A percentile compares a stretch with the other conserved stretches of the same genome.
phyloP scores from a whole-genome alignment of 805 yeast species.

The Candida gorgasii region DNA sequence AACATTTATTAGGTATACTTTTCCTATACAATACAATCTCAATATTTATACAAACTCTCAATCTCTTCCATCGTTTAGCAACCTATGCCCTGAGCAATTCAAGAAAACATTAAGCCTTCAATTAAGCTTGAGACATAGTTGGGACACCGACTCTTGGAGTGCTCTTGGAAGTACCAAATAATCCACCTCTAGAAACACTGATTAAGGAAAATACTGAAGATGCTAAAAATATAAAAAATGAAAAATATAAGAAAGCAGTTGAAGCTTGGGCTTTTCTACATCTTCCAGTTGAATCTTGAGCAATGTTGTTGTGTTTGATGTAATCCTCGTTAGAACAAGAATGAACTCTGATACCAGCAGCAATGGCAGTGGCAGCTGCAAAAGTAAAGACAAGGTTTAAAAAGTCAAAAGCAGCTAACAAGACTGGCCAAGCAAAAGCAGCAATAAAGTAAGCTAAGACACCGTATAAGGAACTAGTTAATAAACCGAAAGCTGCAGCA shows the following conservation, averaged over 20 bases:
- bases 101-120: too few relatives aligned
- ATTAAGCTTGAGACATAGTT: conserved; percentile 87
- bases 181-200: conserved; percentile 54
- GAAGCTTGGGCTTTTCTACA: conserved; percentile 95
- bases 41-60: conserved; percentile 2
- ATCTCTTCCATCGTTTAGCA: too few relatives aligned
- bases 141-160: conserved; percentile 83
- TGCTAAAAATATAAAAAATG: conserved; percentile 72
- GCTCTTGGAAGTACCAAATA: conserved; percentile 40
- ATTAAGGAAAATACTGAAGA: conserved; percentile 62
- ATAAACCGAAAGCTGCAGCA: conserved; percentile 81
- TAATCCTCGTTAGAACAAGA: conserved; percentile 74
- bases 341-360: conserved; percentile 85
- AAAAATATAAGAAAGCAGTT: conserved; percentile 80
- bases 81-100: too few relatives aligned
- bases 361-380: conserved; percentile 92
- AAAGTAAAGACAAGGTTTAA: conserved; percentile 89
- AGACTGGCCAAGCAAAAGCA: conserved; percentile 83
- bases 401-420: conserved; percentile 76
- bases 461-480: conserved; percentile 81
- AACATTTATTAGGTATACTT: conserved; percentile 10
- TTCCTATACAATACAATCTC: conserved; percentile 7
- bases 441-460: conserved; percentile 72
- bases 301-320: conserved; percentile 62
- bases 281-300: conserved; percentile 78